Evolutionary conservation across 1,284 basidiomycete species (phyloP), one percentile per base, ranked within the genome.

Genomic region (Cystobasidium pallidum): DNA sequence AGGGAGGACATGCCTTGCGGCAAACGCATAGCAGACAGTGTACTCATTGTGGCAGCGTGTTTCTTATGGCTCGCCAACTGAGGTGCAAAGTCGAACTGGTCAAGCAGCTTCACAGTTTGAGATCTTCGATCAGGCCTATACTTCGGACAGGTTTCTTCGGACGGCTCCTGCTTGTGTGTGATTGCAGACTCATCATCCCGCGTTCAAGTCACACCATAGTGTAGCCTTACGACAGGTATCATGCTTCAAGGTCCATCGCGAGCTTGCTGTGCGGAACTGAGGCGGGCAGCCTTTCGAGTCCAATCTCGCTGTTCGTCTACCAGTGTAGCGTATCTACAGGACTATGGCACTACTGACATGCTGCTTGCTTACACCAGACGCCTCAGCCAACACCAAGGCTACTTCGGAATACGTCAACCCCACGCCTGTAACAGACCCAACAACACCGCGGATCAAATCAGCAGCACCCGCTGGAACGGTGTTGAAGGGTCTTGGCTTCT

Each of bases 401-500:
- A 64, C 61, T 15, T 54, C 59, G 11, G 59, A 62, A 43, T 52
- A 41, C 30, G 39, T 36, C 61, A 64, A 71, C n/a, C 68, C 68
- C 26, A 71, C 59, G 19, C 68, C 68, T 17, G 59, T 71, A 6
- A 49, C 68, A 10, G n/a, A 28, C 10, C 59, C 59, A n/a, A 52
- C 47, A 26, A 21, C 28, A n/a, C 59, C 68, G 15, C 32, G 59
- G 11, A 15, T 21, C 8, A 43, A 63, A 30, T 73, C 72, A 7
- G 54, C 72, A 30, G 65, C 52, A 80, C 79, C 84, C 36, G 81
- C 87, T 28, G 88, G 89, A 70, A 91, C 91, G 6, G 82, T 90
- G 1, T 82, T 97, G 43, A 83, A 84, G 10, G 92, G 92, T 2
- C 80, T 93, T 7, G 88, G 89, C 74, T 92, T 92, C 78, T 84